Conservation (phyloP, 2,329 filamentous ascomycete species). For the Lecanicillium sp. region DNA sequence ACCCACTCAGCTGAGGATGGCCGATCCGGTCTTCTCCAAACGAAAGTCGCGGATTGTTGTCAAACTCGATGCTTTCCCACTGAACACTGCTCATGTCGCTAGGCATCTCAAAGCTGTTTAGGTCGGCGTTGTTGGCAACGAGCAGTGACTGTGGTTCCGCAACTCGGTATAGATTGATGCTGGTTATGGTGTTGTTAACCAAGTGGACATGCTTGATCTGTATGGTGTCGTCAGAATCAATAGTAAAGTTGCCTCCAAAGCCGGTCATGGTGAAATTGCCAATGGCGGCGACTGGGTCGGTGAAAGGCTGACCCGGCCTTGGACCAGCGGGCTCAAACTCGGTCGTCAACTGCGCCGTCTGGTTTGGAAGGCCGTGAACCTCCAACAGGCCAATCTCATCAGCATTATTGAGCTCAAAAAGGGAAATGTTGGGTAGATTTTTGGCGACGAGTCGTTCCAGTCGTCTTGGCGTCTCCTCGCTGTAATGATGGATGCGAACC, state of each 20-base stretch:
- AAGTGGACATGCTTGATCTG: background rate
- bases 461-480: background rate
- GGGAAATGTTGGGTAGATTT: background rate
- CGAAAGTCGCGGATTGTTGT: background rate
- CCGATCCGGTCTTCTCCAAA: background rate
- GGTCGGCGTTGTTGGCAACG: background rate
- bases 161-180: background rate
- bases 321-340: background rate
- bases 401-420: background rate
- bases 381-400: background rate
- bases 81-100: background rate
- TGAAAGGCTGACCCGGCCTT: background rate
- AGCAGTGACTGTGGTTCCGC: background rate
- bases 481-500: background rate
- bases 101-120: background rate
- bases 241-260: background rate
- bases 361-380: background rate
- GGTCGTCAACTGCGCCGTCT: background rate
- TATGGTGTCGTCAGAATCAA: background rate
- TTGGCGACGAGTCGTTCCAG: background rate
- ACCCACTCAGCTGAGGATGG: background rate
- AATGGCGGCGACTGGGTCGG: background rate
- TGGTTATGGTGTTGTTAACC: background rate
- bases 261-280: background rate
- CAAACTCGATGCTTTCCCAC: background rate